Base-by-base conservation (phyloP, 2,329 filamentous ascomycete species). In the Pyricularia pennisetigena region DNA sequence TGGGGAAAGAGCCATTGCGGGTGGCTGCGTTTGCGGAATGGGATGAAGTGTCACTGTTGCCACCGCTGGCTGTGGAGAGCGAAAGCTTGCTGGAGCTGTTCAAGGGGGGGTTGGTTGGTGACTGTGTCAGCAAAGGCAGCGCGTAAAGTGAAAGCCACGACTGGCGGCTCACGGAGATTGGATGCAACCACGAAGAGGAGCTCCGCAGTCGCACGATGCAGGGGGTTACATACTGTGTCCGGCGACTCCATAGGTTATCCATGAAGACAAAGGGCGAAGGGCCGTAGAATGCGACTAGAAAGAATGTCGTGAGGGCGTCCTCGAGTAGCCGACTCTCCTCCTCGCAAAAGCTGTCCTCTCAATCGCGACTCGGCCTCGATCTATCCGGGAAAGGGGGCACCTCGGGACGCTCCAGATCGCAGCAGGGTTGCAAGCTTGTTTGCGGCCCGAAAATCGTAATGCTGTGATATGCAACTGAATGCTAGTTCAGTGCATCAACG, bases 61-160 rank as follows among this genome's bases (percentile, higher is more conserved):
- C 78, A 69, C 79, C 74, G 75, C 84, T 82, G 73, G 83, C 80
- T 77, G 91, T 96, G 74, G 93, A 90, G 71, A 98, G 86, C 73
- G 93, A 97, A 80, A 97, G 90, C 84, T 97, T 98, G 85, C 88
- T 92, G 80, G 87, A 87, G 84, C 90, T 95, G 76, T 66, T 68
- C 68, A 49, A 54, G 32, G 57, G 57, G 32, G 10, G 32, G 10
- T 20, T 20, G 30, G 12, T 41, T 30, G 12, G 12, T 23, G 9
- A 10, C 24, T 4, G 12, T n/a, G 65, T 66, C 24, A 66, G 65
- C 14, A 57, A 6, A 29, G 10, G 41, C 32, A 29, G 30, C 12
- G 20, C 24, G 24, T 24, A 35, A 20, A 35, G 64, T 24, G 6
- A 35, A 32, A 35, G 64, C 23, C 32, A 26, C 23, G 32, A 24